These are phyloP conservation scores for Leccinellum rugosiceps DNA, from an alignment of 768 basidiomycete species.

Conservation along the genomic window DNA sequence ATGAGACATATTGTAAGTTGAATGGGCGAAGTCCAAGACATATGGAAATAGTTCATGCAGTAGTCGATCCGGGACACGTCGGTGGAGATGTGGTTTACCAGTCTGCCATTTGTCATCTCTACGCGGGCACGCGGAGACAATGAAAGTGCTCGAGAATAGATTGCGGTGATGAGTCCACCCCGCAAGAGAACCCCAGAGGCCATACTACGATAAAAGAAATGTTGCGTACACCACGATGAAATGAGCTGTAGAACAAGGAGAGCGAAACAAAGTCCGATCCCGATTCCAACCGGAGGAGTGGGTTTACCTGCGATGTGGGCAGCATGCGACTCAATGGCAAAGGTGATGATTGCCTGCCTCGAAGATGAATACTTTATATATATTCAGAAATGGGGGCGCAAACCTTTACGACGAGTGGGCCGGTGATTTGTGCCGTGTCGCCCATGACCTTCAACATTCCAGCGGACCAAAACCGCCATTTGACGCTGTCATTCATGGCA, in stretches of 20 bases:
- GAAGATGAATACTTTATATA: neutral
- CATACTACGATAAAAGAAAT: neutral
- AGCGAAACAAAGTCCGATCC: constrained; percentile 70
- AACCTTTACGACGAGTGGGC: constrained; percentile 77
- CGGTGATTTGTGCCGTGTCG: constrained; percentile 70
- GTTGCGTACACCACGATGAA: constrained; percentile 61
- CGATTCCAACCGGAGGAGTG: constrained; percentile 46
- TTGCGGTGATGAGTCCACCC: constrained; percentile 82
- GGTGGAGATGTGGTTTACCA: constrained; percentile 44
- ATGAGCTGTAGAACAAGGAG: constrained; percentile 68
- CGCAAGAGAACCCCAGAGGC: constrained; percentile 76
- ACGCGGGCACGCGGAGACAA: constrained; percentile 79
- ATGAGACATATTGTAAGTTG: constrained; percentile 76
- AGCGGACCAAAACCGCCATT: constrained; percentile 75
- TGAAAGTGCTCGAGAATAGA: constrained; percentile 74
- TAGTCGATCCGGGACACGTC: constrained; percentile 93
- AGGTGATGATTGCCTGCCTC: constrained; percentile 63
- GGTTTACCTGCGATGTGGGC: constrained; percentile 39
- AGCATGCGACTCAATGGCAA: constrained; percentile 58
- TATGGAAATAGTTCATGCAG: constrained; percentile 74
- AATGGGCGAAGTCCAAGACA: constrained; percentile 39
- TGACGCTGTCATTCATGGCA: constrained; percentile 76
- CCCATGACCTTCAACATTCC: constrained; percentile 58
- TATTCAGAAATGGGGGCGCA: neutral
- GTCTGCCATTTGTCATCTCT: constrained; percentile 73